Conservation (phyloP, 2,329 filamentous ascomycete species). For the Ascomycota sp. region DNA sequence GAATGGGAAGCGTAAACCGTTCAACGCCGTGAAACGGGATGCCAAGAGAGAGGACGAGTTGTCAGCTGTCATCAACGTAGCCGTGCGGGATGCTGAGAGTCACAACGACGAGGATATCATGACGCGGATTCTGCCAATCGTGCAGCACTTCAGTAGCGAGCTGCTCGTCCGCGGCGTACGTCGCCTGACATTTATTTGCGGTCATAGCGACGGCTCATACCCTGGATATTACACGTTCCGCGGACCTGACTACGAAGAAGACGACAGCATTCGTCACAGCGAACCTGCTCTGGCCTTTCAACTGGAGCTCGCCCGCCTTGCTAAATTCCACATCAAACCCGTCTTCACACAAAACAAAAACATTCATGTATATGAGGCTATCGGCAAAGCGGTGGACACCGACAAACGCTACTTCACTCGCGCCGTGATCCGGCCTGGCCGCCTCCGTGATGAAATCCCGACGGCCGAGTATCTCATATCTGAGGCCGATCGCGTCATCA, state of each 20-base stretch:
- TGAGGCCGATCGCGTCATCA: constrained; percentile 88
- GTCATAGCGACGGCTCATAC: constrained; percentile 80
- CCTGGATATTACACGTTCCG: constrained; percentile 98
- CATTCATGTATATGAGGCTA: constrained; percentile 93
- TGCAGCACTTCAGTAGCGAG: constrained; percentile 66
- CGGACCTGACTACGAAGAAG: constrained; percentile 70
- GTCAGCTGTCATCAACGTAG: constrained; percentile 79
- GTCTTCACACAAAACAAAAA: constrained; percentile 98
- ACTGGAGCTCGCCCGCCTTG: constrained; percentile 78
- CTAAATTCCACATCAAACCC: constrained; percentile 94
- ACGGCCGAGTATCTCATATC: constrained; percentile 97
- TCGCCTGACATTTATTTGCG: constrained; percentile 87
- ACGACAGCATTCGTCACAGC: constrained; percentile 87
- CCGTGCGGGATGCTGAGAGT: constrained; percentile 70
- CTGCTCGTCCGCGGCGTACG: constrained; percentile 62
- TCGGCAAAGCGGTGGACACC: constrained; percentile 82
- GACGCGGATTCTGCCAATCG: constrained; percentile 47
- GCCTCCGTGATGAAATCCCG: constrained; percentile 87
- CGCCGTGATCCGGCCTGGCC: constrained; percentile 80
- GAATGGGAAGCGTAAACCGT: constrained; percentile 44
- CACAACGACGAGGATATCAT: constrained; percentile 63
- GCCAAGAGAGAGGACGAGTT: constrained; percentile 46
- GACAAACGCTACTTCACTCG: constrained; percentile 98
- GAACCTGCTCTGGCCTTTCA: constrained; percentile 96
- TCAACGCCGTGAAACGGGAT: constrained; percentile 7